Evolutionary conservation across 78 protist genomes (phyloP).

Genomic region (Dictyostelium capitatum): DNA sequence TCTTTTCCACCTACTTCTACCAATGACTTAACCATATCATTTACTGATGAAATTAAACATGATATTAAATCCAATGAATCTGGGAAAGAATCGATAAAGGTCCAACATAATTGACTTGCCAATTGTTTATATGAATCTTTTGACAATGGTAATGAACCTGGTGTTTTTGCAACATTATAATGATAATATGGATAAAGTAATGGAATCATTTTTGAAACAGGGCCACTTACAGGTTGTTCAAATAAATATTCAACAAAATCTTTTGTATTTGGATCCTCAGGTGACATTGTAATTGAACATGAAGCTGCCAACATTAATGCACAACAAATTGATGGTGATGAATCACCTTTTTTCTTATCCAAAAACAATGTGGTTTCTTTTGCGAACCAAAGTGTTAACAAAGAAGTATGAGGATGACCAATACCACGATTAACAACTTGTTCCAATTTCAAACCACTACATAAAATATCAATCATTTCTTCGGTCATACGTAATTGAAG

Average conservation of each 20-base stretch:
- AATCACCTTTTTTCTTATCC: neutral
- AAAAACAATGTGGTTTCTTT: conserved; percentile 5
- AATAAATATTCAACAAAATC: conserved; percentile 59
- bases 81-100: conserved; percentile 2
- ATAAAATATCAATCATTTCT: conserved; percentile 66
- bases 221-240: neutral
- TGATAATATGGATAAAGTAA: conserved; percentile 21
- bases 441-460: conserved; percentile 57
- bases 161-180: conserved; percentile 25
- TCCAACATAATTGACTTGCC: neutral
- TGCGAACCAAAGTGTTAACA: conserved; percentile 63
- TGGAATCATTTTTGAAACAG: neutral
- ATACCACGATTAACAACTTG: conserved; percentile 63
- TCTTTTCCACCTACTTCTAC: conserved; percentile 48
- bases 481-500: conserved; percentile 36
- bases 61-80: neutral
- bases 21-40: conserved; percentile 10
- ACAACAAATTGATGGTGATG: neutral
- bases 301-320: conserved; percentile 11
- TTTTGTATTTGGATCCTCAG: conserved; percentile 34
- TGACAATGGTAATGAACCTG: conserved; percentile 11
- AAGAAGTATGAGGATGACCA: conserved; percentile 51
- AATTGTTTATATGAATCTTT: neutral
- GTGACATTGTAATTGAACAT: conserved; percentile 31
- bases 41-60: conserved; percentile 18